These are phyloP conservation scores for Daedaleopsis nitida DNA, from an alignment of 768 basidiomycete species.

Conservation along the genomic window DNA sequence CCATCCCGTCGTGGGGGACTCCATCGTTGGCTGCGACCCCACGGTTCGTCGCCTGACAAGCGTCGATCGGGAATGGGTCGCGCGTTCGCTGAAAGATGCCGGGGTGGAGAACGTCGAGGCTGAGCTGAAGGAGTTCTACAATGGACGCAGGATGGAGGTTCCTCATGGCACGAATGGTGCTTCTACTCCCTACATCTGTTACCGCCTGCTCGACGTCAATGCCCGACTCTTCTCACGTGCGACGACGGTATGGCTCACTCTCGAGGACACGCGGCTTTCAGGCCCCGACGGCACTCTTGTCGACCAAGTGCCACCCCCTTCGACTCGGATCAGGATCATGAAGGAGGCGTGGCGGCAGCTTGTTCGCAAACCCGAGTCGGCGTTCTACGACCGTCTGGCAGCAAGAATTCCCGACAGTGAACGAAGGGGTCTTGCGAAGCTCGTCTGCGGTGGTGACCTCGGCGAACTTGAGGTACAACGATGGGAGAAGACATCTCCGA, in stretches of 20 bases:
- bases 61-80: neutral
- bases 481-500: neutral
- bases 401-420: neutral
- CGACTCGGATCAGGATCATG: constrained; percentile 5
- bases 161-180: neutral
- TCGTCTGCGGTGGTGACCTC: constrained; percentile 12
- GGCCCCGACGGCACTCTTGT: neutral
- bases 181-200: neutral
- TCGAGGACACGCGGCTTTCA: constrained; percentile 5
- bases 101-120: neutral
- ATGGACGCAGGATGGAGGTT: constrained; percentile 7
- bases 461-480: neutral
- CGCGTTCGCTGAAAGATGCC: neutral
- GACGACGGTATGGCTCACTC: constrained; percentile 14
- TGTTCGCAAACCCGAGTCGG: constrained; percentile 1
- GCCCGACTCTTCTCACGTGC: constrained; percentile 14
- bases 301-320: neutral
- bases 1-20: constrained; percentile 1
- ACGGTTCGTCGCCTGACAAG: neutral
- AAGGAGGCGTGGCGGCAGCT: constrained; percentile 21
- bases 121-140: neutral
- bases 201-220: constrained; percentile 5
- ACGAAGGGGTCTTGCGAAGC: neutral
- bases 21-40: constrained; percentile 11
- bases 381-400: constrained; percentile 2